Evolutionary conservation across 176 grass and related monocot genomes (phyloP), one percentile per base, ranked within the genome.

Genomic region (Eremochloa ophiuroides): DNA sequence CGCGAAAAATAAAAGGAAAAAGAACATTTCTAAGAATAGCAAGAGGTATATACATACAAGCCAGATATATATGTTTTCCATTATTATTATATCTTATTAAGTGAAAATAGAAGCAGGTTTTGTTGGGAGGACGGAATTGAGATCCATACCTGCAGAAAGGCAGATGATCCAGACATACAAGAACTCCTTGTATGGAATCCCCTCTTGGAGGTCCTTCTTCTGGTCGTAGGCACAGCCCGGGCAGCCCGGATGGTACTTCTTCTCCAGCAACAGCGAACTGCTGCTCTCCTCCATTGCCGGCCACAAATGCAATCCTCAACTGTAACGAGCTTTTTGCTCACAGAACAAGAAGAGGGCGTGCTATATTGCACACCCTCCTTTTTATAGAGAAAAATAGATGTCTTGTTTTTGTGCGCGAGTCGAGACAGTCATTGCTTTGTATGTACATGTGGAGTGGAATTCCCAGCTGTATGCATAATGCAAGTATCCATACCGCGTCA

Each of bases 121-220:
- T n/a, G 11, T 44, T 44, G 42, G 13, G 17, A 50, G 6, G 47
- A 8, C 47, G 2, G 48, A 22, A 53, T 53, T 53, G 2, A 6
- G 18, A 53, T 22, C 48, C 48, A 8, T 53, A 53, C 48, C 17
- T 22, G 48, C 1, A 53, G 18, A 22, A 53, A 53, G 26, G 7
- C 27, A 27, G n/a, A 88, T 43, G 29, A 77, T 55, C 89, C 89
- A 91, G 80, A 91, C 64, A 23, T 80, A 85, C 18, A 91, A 50
- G 71, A 92, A 89, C 59, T 92, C 83, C 51, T 78, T 85, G 60
- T 92, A 92, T 4, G 90, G 90, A 46, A 59, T 10, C 10, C 55
- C 55, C 10, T 37, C 55, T n/a, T 59, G 55, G 55, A 26, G n/a
- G 4, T 59, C 68, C 62, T 86, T 89, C 71, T 65, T 88, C 11